Conservation (phyloP, 768 basidiomycete genomes). For the Lanmaoa pseudosensibilis region DNA sequence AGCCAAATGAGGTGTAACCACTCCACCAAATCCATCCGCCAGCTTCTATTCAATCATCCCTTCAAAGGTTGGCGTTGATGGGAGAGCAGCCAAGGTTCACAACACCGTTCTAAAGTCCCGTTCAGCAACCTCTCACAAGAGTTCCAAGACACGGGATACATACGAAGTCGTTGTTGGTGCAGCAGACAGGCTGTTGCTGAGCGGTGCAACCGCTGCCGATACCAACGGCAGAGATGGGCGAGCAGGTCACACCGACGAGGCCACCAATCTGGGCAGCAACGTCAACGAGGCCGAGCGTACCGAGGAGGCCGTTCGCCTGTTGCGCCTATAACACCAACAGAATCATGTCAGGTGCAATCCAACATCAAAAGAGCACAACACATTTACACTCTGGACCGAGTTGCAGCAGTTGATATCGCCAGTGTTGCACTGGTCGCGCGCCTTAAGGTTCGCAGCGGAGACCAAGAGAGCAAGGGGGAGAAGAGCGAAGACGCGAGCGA, state of each 20-base stretch:
- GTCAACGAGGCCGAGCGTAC: fast-evolving
- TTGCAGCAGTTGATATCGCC: slow-evolving; percentile 12
- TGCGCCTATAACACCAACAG: not conserved
- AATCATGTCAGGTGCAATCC: not conserved
- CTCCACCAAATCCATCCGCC: too few relatives aligned
- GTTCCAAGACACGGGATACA: not conserved
- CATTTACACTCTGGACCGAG: not conserved
- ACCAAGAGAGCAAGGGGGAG: slow-evolving; percentile 16
- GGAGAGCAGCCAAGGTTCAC: too few relatives aligned
- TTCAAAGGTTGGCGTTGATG: too few relatives aligned
- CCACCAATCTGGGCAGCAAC: not conserved
- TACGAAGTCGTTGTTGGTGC: slow-evolving; percentile 1
- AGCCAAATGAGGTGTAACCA: too few relatives aligned
- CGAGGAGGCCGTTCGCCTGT: not conserved
- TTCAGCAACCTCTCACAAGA: too few relatives aligned
- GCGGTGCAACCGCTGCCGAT: not conserved
- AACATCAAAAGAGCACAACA: too few relatives aligned
- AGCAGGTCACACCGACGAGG: not conserved
- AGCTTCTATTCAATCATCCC: too few relatives aligned
- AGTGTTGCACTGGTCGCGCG: slow-evolving; percentile 13
- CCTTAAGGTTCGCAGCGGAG: slow-evolving; percentile 5
- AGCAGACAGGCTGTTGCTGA: slow-evolving; percentile 11
- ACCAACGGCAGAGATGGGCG: not conserved
- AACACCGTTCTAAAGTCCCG: too few relatives aligned
- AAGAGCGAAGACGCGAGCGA: too few relatives aligned